A percentile compares a stretch with the other conserved stretches of the same genome.
Evolutionary conservation across 192 early-diverging fungal species (phyloP).

Genomic region (Podila epicladia): DNA sequence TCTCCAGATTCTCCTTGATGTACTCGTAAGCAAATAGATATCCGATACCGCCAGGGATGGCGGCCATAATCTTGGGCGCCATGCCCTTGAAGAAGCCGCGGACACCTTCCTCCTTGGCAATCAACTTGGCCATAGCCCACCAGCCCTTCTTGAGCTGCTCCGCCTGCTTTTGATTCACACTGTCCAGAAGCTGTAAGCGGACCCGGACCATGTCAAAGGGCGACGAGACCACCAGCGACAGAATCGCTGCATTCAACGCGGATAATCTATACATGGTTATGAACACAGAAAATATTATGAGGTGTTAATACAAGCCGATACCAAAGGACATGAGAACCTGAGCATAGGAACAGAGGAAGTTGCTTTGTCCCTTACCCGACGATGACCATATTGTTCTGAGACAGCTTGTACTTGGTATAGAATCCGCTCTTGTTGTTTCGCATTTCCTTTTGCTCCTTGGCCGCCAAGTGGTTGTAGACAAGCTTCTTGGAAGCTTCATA

Average conservation of each 20-base stretch:
- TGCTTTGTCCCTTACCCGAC: slow-evolving; percentile 19
- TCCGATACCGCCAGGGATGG: slow-evolving; percentile 39
- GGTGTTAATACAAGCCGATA: neutral
- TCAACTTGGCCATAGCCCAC: slow-evolving; percentile 51
- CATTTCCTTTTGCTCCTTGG: slow-evolving; percentile 24
- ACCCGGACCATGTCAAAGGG: slow-evolving; percentile 52
- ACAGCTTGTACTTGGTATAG: slow-evolving; percentile 29
- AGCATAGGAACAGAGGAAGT: neutral
- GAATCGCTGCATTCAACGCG: slow-evolving; percentile 26
- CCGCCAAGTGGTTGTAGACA: slow-evolving; percentile 24
- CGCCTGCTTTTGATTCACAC: slow-evolving; percentile 24
- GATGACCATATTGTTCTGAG: slow-evolving; percentile 36
- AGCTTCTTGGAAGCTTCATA: slow-evolving; percentile 44
- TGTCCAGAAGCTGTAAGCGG: slow-evolving; percentile 38
- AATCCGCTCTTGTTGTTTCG: slow-evolving; percentile 19
- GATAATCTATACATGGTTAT: slow-evolving; percentile 8
- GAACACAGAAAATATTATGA: neutral
- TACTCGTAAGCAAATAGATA: slow-evolving; percentile 50
- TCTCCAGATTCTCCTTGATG: slow-evolving; percentile 38
- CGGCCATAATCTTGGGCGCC: slow-evolving; percentile 65
- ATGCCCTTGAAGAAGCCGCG: slow-evolving; percentile 85
- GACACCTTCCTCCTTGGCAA: slow-evolving; percentile 75
- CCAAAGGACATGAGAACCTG: neutral
- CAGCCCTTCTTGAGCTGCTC: slow-evolving; percentile 46
- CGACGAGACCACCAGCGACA: slow-evolving; percentile 21